Percentiles rank a stretch among this genome's conserved stretches.
Evolutionary conservation across 345 rosid species (phyloP).

Genomic region (sweet orange (Citrus sinensis)): DNA sequence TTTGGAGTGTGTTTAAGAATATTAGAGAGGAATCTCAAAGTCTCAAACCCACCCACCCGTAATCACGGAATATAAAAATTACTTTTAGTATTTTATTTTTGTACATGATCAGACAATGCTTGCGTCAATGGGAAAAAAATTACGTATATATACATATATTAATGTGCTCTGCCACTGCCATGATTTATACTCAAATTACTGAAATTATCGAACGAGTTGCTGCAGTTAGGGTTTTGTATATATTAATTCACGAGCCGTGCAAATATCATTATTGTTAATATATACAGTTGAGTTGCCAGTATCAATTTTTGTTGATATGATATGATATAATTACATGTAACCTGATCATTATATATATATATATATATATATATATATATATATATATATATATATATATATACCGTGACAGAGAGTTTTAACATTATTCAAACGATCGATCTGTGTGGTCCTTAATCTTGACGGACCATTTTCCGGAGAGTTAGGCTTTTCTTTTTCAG

Average conservation of each 20-base stretch:
- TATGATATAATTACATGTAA: conserved; percentile 5
- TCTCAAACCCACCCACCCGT: background rate
- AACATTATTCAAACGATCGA: background rate
- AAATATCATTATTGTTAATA: too few species aligned
- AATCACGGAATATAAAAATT: background rate
- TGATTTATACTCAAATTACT: background rate
- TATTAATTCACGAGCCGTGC: too few species aligned
- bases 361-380: background rate
- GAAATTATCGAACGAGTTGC: background rate
- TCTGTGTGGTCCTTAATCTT: conserved; percentile 9
- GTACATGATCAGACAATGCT: background rate
- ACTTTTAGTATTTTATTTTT: background rate
- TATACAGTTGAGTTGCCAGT: too few species aligned
- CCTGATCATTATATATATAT: background rate
- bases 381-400: background rate
- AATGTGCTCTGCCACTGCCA: background rate
- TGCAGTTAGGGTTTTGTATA: background rate
- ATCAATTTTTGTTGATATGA: background rate
- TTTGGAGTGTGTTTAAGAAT: background rate
- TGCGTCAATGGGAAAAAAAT: background rate
- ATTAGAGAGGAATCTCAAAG: background rate
- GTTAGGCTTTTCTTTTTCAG: conserved; percentile 20
- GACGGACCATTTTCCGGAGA: conserved; percentile 12
- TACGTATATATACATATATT: too few species aligned
- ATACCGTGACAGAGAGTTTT: background rate